These are phyloP conservation scores for Musa acuminata DNA, from an alignment of 176 grass and related monocot species.

Conservation along the genomic window DNA sequence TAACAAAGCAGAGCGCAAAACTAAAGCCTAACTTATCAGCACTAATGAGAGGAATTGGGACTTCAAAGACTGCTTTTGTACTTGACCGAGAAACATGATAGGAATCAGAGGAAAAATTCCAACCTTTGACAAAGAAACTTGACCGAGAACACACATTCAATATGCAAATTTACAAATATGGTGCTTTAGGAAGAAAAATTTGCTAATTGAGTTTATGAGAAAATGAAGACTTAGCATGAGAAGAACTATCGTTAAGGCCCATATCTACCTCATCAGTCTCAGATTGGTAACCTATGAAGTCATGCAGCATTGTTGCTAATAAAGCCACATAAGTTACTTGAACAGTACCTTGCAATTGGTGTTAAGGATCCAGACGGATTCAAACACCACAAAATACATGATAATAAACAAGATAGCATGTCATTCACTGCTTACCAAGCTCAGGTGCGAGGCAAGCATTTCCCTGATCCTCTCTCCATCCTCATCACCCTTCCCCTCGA, in stretches of 20 bases:
- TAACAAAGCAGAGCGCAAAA: no score
- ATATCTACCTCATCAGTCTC: background rate
- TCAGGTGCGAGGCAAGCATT: conserved; percentile 59
- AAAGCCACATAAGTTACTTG: background rate
- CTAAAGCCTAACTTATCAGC: no score
- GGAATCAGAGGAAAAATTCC: no score
- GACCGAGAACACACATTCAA: no score
- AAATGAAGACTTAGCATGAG: background rate
- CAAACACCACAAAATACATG: background rate
- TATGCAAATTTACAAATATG: no score
- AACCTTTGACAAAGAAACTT: no score
- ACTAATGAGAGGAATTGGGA: no score
- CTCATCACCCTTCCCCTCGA: conserved; percentile 56
- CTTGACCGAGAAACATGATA: no score
- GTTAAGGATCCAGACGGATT: background rate
- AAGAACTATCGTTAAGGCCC: no score
- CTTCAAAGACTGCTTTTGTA: no score
- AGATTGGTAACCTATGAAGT: background rate
- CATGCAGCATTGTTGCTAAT: background rate
- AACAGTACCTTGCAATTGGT: background rate
- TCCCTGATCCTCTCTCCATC: conserved; percentile 68
- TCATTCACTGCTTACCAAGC: conserved; percentile 30
- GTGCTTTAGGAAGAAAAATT: no score
- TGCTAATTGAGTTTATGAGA: background rate
- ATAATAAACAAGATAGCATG: background rate